These are phyloP conservation scores for Calocera viscosa DNA, from an alignment of 768 basidiomycete species.

Conservation along the genomic window DNA sequence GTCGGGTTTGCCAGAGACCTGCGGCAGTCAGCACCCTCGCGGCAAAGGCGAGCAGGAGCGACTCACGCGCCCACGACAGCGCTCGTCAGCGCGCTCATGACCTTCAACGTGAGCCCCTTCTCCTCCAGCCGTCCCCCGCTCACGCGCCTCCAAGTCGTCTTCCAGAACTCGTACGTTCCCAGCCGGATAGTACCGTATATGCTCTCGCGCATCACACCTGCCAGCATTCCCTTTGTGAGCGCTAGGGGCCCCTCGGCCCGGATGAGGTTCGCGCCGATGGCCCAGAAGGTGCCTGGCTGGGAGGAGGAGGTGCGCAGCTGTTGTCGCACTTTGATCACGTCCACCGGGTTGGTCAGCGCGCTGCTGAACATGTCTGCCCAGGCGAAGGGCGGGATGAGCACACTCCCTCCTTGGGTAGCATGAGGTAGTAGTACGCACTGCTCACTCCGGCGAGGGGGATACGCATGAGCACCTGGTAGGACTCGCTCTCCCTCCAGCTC, in stretches of 20 bases:
- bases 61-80: conserved; percentile 28
- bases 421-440: background rate
- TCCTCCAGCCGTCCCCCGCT: conserved; percentile 21
- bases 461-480: background rate
- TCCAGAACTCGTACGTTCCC: conserved; percentile 31
- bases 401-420: too few species aligned
- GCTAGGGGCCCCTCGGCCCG: conserved; percentile 26
- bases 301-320: conserved; percentile 26
- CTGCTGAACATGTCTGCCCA: conserved; percentile 28
- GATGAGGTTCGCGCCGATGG: conserved; percentile 27
- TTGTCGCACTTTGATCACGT: conserved; percentile 30
- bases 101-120: conserved; percentile 28
- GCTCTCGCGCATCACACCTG: conserved; percentile 29
- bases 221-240: conserved; percentile 26
- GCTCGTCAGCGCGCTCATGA: conserved; percentile 26
- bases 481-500: background rate
- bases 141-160: conserved; percentile 22
- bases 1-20: conserved; percentile 30
- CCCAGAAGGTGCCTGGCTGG: conserved; percentile 26
- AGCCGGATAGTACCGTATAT: conserved; percentile 30
- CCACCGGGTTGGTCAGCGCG: conserved; percentile 28
- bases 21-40: background rate
- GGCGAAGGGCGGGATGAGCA: too few species aligned
- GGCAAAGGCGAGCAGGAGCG: background rate
- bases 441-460: background rate